Percentiles rank a stretch among this genome's conserved stretches.
These are phyloP conservation scores for Chalciporus sp. DNA, from an alignment of 1,284 basidiomycete species.

Conservation along the genomic window DNA sequence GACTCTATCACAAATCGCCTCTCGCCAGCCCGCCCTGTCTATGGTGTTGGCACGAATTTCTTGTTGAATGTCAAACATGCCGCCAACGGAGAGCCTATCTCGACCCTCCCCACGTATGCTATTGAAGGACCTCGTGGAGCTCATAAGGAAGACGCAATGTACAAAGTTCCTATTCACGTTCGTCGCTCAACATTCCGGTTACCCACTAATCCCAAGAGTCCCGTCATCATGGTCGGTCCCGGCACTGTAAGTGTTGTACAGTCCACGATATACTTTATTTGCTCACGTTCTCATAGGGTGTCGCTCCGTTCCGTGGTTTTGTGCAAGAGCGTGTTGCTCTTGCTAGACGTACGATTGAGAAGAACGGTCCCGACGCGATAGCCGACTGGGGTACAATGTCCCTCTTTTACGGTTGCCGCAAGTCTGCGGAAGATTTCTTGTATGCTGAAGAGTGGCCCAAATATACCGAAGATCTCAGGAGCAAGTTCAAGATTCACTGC, in stretches of 20 bases:
- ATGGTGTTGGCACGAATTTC: slow-evolving; percentile 91
- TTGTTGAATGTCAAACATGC: slow-evolving; percentile 88
- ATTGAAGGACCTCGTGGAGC: slow-evolving; percentile 89
- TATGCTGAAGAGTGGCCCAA: slow-evolving; percentile 95
- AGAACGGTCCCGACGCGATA: slow-evolving; percentile 89
- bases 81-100: slow-evolving; percentile 56
- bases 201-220: slow-evolving; percentile 96
- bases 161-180: slow-evolving; percentile 92
- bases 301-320: slow-evolving; percentile 98
- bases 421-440: slow-evolving; percentile 86
- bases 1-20: slow-evolving; percentile 62
- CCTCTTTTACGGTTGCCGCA: slow-evolving; percentile 95
- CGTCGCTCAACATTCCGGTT: slow-evolving; percentile 95
- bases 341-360: slow-evolving; percentile 90
- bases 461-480: slow-evolving; percentile 85
- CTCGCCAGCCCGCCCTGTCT: slow-evolving; percentile 65
- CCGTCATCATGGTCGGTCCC: slow-evolving; percentile 98
- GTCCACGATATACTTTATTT: not conserved
- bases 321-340: slow-evolving; percentile 96
- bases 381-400: slow-evolving; percentile 94
- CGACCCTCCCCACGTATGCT: slow-evolving; percentile 73
- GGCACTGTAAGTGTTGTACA: slow-evolving; percentile 75
- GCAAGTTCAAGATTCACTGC: slow-evolving; percentile 86
- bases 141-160: slow-evolving; percentile 71
- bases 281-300: slow-evolving; percentile 54